Percentiles rank a stretch among this genome's conserved stretches.
phyloP scores from a whole-genome alignment of 78 protist genomes.

The Dictyostelium capitatum region DNA sequence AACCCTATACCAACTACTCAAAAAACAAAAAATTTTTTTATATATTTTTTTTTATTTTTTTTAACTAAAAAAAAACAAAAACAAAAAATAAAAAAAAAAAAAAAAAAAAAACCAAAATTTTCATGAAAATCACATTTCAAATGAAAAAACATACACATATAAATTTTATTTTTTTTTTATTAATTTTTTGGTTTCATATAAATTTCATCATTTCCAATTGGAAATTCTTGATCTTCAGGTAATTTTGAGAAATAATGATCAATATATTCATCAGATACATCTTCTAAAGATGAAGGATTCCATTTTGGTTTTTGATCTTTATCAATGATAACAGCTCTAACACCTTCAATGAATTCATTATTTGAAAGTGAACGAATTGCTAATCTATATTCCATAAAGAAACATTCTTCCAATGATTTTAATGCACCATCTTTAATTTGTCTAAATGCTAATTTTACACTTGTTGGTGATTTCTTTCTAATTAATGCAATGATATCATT shows the following conservation, averaged over 20 bases:
- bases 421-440: constrained; percentile 55
- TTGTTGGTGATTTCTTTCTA: constrained; percentile 69
- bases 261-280: constrained; percentile 68
- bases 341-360: constrained; percentile 82
- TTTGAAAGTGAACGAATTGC: constrained; percentile 49
- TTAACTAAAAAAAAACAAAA: not conserved
- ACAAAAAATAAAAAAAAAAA: not conserved
- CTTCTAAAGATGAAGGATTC: constrained; percentile 75
- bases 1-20: no score
- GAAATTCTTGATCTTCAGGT: constrained; percentile 59
- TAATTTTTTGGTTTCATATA: constrained; percentile 16
- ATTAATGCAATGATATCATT: constrained; percentile 2
- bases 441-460: constrained; percentile 66
- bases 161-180: not conserved
- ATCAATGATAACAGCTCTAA: constrained; percentile 77
- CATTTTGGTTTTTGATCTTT: constrained; percentile 87
- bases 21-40: not conserved
- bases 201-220: constrained; percentile 34
- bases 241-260: constrained; percentile 71
- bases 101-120: no score
- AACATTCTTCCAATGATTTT: constrained; percentile 39
- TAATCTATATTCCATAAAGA: constrained; percentile 66
- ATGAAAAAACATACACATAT: no score
- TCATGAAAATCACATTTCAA: no score
- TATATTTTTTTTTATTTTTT: not conserved